Evolutionary conservation across 352 stramenopile genomes (phyloP), one percentile per base, ranked within the genome.

Genomic region (Phytophthora melonis): DNA sequence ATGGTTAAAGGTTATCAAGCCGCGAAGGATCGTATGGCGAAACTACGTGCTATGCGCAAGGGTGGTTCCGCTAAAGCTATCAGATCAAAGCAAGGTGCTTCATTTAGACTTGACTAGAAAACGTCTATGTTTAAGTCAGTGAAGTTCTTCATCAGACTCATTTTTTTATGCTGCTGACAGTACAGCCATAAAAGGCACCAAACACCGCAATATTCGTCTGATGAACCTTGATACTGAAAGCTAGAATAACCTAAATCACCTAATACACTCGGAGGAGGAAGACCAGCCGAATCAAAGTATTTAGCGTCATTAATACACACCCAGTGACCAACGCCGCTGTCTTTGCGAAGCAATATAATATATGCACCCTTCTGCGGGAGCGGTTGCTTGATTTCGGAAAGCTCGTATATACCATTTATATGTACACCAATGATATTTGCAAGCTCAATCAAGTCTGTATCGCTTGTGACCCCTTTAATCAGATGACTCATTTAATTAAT

Each of bases 181-280:
- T 75, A 70, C 11, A 75, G 5, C 30, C 19, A 75, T 6, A 75
- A 13, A 5, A 75, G 4, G 18, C 43, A 65, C 10, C 16, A 75
- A 6, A 70, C 47, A 1, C 68, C 68, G 27, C 61, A 70, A 32
- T 49, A 75, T 1, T 61, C 19, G 36, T 34, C 27, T 5, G 50
- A 34, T 10, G 54, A 19, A 0, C 39, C 39, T 53, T 75, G 68
- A n/a, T 43, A 54, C 23, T 75, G 68, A 0, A 27, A 27, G 0
- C 2, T 21, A n/a, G n/a, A 53, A 39, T 21, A 63, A 3, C n/a
- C 53, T 56, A 53, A 53, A 65, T 53, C 55, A 61, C 16, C n/a
- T 55, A 21, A 61, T 58, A 47, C 9, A 39, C 39, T 49, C 1
- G 41, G 11, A 1, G 41, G 14, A 2, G 41, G 41, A 0, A 9